Conservation (phyloP, 1,284 basidiomycete species). For the Trichosporon sp. region DNA sequence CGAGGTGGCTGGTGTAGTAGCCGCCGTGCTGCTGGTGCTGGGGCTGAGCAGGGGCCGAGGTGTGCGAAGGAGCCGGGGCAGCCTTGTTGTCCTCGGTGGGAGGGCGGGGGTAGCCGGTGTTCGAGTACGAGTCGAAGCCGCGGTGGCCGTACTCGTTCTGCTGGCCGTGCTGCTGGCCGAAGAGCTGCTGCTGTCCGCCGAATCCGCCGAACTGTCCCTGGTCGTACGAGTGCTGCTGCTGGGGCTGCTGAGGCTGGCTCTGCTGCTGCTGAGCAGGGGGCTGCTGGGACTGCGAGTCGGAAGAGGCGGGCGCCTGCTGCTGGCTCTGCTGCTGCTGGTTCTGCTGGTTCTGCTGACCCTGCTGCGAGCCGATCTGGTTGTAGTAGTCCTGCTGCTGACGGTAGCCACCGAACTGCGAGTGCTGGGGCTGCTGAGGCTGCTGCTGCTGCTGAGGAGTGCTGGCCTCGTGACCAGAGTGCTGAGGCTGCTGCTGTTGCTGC, state of each 20-base stretch:
- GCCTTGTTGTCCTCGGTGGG: conserved; percentile 52
- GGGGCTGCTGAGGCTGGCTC: conserved; percentile 39
- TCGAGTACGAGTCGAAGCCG: conserved; percentile 55
- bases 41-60: conserved; percentile 48
- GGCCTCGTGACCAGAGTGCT: conserved; percentile 35
- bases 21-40: conserved; percentile 50
- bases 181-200: conserved; percentile 28
- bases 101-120: conserved; percentile 53
- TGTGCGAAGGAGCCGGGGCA: conserved; percentile 44
- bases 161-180: conserved; percentile 33
- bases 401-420: conserved; percentile 40
- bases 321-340: conserved; percentile 35
- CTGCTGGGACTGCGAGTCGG: conserved; percentile 31
- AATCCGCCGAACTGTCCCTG: conserved; percentile 28
- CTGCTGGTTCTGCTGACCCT: conserved; percentile 34
- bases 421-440: conserved; percentile 19
- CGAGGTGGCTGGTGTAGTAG: conserved; percentile 50
- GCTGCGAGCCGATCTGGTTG: conserved; percentile 39
- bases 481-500: conserved; percentile 36
- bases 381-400: conserved; percentile 42
- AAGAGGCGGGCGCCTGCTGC: conserved; percentile 34
- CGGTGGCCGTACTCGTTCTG: conserved; percentile 36
- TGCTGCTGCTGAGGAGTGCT: conserved; percentile 37
- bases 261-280: conserved; percentile 36
- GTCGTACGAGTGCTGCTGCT: conserved; percentile 42